phyloP scores from a whole-genome alignment of 495 filamentous ascomycete genomes.

The Elasticomyces elasticus region DNA sequence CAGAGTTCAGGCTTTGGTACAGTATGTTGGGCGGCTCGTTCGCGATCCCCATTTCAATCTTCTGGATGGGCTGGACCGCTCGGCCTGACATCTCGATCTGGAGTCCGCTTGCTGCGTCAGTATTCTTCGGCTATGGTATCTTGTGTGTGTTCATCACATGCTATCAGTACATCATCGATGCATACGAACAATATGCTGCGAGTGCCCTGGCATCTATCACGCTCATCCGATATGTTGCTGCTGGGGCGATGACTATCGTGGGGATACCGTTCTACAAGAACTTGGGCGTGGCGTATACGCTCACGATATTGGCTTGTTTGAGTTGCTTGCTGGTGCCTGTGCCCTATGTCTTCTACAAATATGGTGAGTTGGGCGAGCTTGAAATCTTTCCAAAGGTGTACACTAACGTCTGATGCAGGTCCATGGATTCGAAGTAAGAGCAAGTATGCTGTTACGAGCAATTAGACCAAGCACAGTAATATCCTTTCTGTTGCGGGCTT shows the following conservation, averaged over 20 bases:
- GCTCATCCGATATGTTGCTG: slow-evolving; percentile 27
- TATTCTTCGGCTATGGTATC: slow-evolving; percentile 43
- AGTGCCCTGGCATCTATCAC: slow-evolving; percentile 25
- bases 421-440: background rate
- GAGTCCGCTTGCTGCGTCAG: slow-evolving; percentile 41
- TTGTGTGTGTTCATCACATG: slow-evolving; percentile 29
- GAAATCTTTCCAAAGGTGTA: background rate
- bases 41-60: slow-evolving; percentile 45
- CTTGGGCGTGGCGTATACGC: slow-evolving; percentile 46
- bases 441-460: background rate
- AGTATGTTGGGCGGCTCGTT: slow-evolving; percentile 37
- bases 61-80: slow-evolving; percentile 45
- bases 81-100: slow-evolving; percentile 41
- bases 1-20: slow-evolving; percentile 50
- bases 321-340: slow-evolving; percentile 42
- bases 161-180: slow-evolving; percentile 31
- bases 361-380: slow-evolving; percentile 26
- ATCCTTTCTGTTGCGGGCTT: no score
- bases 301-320: slow-evolving; percentile 45
- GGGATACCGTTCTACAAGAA: slow-evolving; percentile 44
- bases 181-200: slow-evolving; percentile 27
- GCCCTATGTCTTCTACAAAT: slow-evolving; percentile 46
- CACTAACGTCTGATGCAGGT: background rate
- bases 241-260: slow-evolving; percentile 35
- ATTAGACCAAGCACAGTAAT: background rate